Evolutionary conservation across 2,329 filamentous ascomycete species (phyloP).

Genomic region (Cadophora luteo-olivacea): DNA sequence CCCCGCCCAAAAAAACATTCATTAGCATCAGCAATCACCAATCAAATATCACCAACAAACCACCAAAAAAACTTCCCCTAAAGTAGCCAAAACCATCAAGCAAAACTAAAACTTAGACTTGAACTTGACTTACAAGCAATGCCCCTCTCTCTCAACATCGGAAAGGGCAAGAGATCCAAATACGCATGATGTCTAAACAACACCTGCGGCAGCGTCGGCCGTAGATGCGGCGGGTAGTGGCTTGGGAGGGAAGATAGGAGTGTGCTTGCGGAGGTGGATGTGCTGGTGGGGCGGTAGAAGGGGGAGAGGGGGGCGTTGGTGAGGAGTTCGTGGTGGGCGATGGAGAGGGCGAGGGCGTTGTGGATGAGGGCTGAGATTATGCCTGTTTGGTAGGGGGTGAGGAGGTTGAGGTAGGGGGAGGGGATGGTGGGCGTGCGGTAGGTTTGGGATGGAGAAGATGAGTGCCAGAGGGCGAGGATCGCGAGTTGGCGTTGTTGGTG

Average conservation of each 20-base stretch:
- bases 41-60: too few relatives aligned
- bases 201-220: constrained; percentile 48
- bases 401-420: constrained; percentile 28
- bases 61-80: too few relatives aligned
- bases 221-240: constrained; percentile 43
- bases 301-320: constrained; percentile 39
- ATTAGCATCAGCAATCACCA: neutral
- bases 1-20: neutral
- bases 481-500: neutral
- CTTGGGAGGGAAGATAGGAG: neutral
- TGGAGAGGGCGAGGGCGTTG: constrained; percentile 41
- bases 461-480: neutral
- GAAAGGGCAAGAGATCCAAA: constrained; percentile 48
- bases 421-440: neutral
- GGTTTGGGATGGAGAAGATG: neutral
- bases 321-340: constrained; percentile 34
- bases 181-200: constrained; percentile 48
- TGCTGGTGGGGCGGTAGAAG: constrained; percentile 43
- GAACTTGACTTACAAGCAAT: constrained; percentile 30
- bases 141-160: constrained; percentile 43
- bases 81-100: neutral
- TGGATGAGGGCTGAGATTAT: constrained; percentile 38
- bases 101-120: neutral
- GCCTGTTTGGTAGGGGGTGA: constrained; percentile 34
- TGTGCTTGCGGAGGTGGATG: neutral